Evolutionary conservation across 352 stramenopile genomes (phyloP).

Genomic region (Phytophthora tubulina): DNA sequence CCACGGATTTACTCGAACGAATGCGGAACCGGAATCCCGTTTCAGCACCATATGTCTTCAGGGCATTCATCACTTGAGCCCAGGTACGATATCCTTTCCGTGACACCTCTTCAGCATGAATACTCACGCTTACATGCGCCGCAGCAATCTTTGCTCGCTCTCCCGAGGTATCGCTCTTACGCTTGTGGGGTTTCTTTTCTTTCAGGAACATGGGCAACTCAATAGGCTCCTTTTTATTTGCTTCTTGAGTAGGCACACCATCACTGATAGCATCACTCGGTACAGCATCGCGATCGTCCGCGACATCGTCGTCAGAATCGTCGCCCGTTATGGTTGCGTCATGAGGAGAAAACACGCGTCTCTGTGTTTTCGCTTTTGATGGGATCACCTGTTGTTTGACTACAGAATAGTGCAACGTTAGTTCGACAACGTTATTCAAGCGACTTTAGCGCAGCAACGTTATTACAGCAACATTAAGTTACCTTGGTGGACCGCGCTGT

Average conservation of each 20-base stretch:
- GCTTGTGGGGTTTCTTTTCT: not conserved
- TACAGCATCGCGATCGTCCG: too few species aligned
- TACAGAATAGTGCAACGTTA: too few species aligned
- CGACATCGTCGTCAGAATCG: not conserved
- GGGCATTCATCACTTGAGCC: not conserved
- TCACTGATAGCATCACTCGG: not conserved
- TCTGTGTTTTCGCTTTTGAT: not conserved
- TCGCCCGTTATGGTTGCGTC: not conserved
- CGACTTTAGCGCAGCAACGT: too few species aligned
- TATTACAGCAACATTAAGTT: too few species aligned
- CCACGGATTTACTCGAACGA: not conserved
- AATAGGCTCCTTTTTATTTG: not conserved
- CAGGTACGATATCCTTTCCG: not conserved
- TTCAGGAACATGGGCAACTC: not conserved
- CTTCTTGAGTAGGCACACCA: not conserved
- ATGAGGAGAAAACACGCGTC: not conserved
- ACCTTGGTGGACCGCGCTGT: too few species aligned
- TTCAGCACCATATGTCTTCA: not conserved
- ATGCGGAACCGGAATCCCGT: not conserved
- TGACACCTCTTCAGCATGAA: not conserved
- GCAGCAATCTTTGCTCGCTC: not conserved
- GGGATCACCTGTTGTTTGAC: too few species aligned
- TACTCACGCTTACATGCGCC: not conserved
- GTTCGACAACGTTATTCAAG: too few species aligned
- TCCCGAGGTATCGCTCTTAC: not conserved